Base-by-base conservation (phyloP, 1,284 basidiomycete genomes). In the Apiotrichum siamense region DNA sequence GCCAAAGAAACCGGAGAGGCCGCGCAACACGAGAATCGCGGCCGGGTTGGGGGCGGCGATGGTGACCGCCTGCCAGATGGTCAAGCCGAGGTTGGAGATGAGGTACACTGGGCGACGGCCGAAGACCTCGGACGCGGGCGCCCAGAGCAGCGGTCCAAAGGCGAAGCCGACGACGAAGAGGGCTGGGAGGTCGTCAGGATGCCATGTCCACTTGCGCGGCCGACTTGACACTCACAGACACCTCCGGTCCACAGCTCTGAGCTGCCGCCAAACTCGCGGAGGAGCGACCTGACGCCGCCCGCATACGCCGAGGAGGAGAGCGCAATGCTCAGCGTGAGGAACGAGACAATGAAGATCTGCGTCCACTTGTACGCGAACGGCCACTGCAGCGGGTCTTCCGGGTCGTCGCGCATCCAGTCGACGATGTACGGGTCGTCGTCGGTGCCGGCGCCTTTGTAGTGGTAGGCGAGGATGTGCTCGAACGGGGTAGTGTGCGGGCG, bases 11-110 rank as follows among this genome's bases (percentile, higher is more conserved):
- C 77, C 77, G 0, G 67, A 62, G 27, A 79, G 61, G 63, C 77
- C 74, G 11, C 77, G 68, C 49, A 76, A 66, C 35, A 77, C 64
- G 35, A 79, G 66, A 47, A 77, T 55, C 15, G 70, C 65, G 32
- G 62, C 72, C 37, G 76, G 66, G 53, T 72, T 74, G 26, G 73
- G 60, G 4, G 69, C 58, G 3, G 76, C 67, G 4, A 69, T 65
- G 24, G 70, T 70, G 3, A 66, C 76, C 23, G 74, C 63, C 47
- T 76, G 77, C 66, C 76, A 76, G 44, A 70, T 54, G 1, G 72
- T 73, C 55, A 75, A 76, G 11, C 71, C 49, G 49, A 72, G 58
- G 49, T 73, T 68, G 31, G 75, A 69, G 37, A 69, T 24, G 54
- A 76, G 61, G 60, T 76, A 77, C 52, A 76, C 50, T 50, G 63